phyloP scores from a whole-genome alignment of 805 yeast species.

The Spencermartinsiella europaea region DNA sequence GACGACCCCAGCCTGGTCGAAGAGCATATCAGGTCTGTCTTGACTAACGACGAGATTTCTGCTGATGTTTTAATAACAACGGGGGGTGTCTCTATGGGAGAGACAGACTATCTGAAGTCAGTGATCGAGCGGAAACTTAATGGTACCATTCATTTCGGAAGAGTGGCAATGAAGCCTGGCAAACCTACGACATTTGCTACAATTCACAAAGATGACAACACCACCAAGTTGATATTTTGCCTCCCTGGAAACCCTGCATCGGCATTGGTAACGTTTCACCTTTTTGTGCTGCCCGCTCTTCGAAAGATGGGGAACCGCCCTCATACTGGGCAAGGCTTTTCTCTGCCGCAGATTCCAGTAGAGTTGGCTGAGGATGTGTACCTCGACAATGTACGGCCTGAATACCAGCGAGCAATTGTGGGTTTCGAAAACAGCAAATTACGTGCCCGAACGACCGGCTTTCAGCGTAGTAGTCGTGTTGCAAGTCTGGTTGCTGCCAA shows the following conservation, averaged over 20 bases:
- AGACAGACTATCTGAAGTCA: slow-evolving; percentile 47
- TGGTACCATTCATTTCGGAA: slow-evolving; percentile 48
- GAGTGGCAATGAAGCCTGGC: slow-evolving; percentile 57
- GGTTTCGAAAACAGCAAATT: slow-evolving; percentile 23
- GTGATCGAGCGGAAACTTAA: slow-evolving; percentile 38
- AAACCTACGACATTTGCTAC: slow-evolving; percentile 57
- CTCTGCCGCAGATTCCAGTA: slow-evolving; percentile 35
- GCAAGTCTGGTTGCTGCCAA: slow-evolving; percentile 46
- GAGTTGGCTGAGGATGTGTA: slow-evolving; percentile 29
- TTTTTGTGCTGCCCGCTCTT: slow-evolving; percentile 46
- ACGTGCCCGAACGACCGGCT: slow-evolving; percentile 43
- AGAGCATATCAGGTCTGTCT: slow-evolving; percentile 24
- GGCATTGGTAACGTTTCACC: slow-evolving; percentile 42
- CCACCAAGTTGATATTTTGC: slow-evolving; percentile 39
- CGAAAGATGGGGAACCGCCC: slow-evolving; percentile 33
- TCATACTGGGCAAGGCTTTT: slow-evolving; percentile 1
- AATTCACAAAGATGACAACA: slow-evolving; percentile 15
- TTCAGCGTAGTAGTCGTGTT: slow-evolving; percentile 47
- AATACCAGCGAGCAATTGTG: slow-evolving; percentile 44
- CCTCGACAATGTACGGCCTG: slow-evolving; percentile 45
- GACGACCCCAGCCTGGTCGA: slow-evolving; percentile 36
- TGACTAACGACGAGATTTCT: neutral
- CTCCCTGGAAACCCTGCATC: slow-evolving; percentile 57
- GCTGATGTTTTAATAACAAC: slow-evolving; percentile 44
- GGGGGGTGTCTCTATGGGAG: slow-evolving; percentile 61